These are phyloP conservation scores for Geranium brycei DNA, from an alignment of 345 rosid genomes.

Conservation along the genomic window DNA sequence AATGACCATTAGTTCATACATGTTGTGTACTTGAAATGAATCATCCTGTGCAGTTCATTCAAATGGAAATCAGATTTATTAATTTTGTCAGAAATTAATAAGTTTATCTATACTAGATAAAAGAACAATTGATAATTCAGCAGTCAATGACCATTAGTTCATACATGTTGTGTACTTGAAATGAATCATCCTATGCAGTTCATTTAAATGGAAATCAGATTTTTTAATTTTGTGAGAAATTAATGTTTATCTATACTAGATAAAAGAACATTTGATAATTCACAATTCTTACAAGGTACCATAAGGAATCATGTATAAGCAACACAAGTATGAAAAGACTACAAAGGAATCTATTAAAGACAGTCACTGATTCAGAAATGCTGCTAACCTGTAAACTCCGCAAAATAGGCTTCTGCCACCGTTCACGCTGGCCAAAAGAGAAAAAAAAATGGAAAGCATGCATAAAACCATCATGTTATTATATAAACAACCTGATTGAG, in stretches of 20 bases:
- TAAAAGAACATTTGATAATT: no score
- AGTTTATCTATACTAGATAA: no score
- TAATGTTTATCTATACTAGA: no score
- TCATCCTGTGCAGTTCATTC: not conserved
- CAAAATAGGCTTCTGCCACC: constrained; percentile 94
- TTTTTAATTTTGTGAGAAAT: not conserved
- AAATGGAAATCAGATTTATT: not conserved
- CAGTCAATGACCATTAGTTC: not conserved
- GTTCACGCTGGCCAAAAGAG: constrained; percentile 54
- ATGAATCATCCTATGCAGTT: not conserved
- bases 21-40: not conserved
- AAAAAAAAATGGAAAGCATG: constrained; percentile 1
- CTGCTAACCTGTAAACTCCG: constrained; percentile 90
- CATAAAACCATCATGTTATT: constrained; percentile 6
- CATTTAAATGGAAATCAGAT: not conserved
- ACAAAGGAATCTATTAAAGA: not conserved
- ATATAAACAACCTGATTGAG: not conserved
- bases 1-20: not conserved
- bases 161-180: not conserved
- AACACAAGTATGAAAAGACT: not conserved
- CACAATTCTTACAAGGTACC: not conserved
- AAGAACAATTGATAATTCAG: no score
- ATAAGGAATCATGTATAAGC: not conserved
- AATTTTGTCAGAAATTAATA: no score
- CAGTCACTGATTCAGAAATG: constrained; percentile 8